Percentiles rank a stretch among this genome's conserved stretches.
These are phyloP conservation scores for Asclepias syriaca DNA, from an alignment of 257 asterid species.

Conservation along the genomic window DNA sequence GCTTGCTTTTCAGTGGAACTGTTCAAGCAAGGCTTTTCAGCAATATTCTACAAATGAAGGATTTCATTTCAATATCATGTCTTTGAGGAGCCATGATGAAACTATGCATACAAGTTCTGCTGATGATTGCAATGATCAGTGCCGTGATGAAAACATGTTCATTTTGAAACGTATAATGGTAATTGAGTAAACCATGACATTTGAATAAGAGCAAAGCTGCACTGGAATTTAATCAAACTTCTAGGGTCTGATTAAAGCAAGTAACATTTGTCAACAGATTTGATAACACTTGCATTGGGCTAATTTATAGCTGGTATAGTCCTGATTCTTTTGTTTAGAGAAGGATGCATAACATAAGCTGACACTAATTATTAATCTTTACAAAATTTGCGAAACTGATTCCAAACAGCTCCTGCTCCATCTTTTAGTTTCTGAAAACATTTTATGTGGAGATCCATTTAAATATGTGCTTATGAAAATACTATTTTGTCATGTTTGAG, in stretches of 20 bases:
- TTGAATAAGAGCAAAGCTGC: background rate
- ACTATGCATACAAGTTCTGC: slow-evolving; percentile 22
- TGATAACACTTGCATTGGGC: background rate
- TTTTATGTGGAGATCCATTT: background rate
- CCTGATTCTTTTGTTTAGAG: background rate
- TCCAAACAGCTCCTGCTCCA: background rate
- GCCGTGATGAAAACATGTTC: slow-evolving; percentile 53
- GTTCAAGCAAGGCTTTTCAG: slow-evolving; percentile 50
- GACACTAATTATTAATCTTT: background rate
- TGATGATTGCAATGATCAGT: slow-evolving; percentile 42
- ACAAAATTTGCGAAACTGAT: background rate
- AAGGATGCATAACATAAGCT: background rate
- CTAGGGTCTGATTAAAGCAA: background rate
- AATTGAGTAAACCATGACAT: slow-evolving; percentile 12
- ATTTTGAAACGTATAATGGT: slow-evolving; percentile 98
- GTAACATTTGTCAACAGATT: background rate
- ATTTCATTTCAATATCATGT: slow-evolving; percentile 24
- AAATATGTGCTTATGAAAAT: background rate
- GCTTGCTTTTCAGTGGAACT: slow-evolving; percentile 95
- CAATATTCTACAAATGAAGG: slow-evolving; percentile 30
- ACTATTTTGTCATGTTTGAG: background rate
- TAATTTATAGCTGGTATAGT: background rate
- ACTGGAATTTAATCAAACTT: background rate
- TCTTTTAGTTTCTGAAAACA: background rate
- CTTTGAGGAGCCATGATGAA: slow-evolving; percentile 35